Percentiles rank a stretch among this genome's conserved stretches.
phyloP scores from a whole-genome alignment of 345 rosid species.

The Sisymbrium irio region DNA sequence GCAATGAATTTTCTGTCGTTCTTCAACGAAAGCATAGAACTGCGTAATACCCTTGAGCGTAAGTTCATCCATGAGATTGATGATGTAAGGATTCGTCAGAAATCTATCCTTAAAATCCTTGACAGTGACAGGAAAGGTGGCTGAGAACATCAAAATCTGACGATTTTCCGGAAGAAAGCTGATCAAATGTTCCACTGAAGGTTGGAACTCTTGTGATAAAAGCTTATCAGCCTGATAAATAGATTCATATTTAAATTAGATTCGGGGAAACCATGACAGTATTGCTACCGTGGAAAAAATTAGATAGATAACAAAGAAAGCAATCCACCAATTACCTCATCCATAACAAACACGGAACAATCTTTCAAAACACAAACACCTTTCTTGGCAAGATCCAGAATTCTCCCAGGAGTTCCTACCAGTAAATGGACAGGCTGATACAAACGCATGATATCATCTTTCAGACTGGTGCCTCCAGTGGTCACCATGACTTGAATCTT shows the following conservation, averaged over 20 bases:
- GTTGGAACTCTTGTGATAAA: slow-evolving; percentile 90
- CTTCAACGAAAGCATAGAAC: slow-evolving; percentile 92
- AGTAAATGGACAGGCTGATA: slow-evolving; percentile 90
- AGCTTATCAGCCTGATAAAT: slow-evolving; percentile 81
- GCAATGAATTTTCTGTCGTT: slow-evolving; percentile 94
- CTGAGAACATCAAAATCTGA: slow-evolving; percentile 89
- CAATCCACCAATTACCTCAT: slow-evolving; percentile 53
- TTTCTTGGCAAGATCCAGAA: slow-evolving; percentile 85
- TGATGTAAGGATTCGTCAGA: slow-evolving; percentile 69
- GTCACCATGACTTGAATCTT: slow-evolving; percentile 92
- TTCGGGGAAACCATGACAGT: neutral
- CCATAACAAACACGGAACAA: slow-evolving; percentile 89
- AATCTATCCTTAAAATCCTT: slow-evolving; percentile 88
- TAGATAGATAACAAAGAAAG: neutral
- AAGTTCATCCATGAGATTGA: slow-evolving; percentile 95
- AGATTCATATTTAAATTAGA: slow-evolving; percentile 31
- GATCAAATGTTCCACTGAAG: slow-evolving; percentile 81
- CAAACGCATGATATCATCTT: slow-evolving; percentile 94
- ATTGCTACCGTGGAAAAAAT: neutral
- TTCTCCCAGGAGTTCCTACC: slow-evolving; percentile 94
- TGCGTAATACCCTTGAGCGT: slow-evolving; percentile 93
- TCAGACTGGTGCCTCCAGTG: slow-evolving; percentile 91
- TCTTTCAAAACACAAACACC: slow-evolving; percentile 86
- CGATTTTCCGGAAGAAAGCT: slow-evolving; percentile 69
- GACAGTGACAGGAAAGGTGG: slow-evolving; percentile 90